These are phyloP conservation scores for Hanseniaspora singularis DNA, from an alignment of 805 yeast species.

Conservation along the genomic window DNA sequence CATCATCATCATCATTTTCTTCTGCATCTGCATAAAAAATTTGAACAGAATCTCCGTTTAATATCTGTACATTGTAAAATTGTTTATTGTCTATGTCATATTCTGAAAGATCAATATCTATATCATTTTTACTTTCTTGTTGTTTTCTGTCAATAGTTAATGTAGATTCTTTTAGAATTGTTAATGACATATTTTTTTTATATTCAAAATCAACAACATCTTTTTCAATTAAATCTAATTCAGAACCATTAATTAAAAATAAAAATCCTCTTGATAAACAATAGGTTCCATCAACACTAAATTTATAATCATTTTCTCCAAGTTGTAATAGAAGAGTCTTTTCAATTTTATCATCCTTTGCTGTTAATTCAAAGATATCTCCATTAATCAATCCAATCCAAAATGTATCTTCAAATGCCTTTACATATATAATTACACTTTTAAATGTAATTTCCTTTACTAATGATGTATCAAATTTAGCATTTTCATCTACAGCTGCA, in stretches of 20 bases:
- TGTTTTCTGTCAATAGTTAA: too few relatives aligned
- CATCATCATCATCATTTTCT: conserved; percentile 21
- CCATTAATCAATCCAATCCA: background rate
- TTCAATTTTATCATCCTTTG: background rate
- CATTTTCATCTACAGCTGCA: background rate
- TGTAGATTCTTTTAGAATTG: background rate
- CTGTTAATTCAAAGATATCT: background rate
- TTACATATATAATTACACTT: background rate
- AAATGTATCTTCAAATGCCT: background rate
- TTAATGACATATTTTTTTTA: background rate
- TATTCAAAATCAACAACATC: conserved; percentile 7
- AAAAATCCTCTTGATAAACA: background rate
- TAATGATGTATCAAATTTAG: background rate
- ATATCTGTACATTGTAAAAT: conserved; percentile 7
- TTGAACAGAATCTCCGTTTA: background rate
- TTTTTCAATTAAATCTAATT: background rate
- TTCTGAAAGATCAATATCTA: background rate
- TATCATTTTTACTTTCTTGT: background rate
- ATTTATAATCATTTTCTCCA: background rate
- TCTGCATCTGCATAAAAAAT: background rate
- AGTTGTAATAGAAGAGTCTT: background rate
- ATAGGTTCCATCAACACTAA: background rate
- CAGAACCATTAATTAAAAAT: background rate
- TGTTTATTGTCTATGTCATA: background rate
- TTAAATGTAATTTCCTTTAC: background rate